These are phyloP conservation scores for Ramalina peruviana DNA, from an alignment of 495 filamentous ascomycete genomes.

Conservation along the genomic window DNA sequence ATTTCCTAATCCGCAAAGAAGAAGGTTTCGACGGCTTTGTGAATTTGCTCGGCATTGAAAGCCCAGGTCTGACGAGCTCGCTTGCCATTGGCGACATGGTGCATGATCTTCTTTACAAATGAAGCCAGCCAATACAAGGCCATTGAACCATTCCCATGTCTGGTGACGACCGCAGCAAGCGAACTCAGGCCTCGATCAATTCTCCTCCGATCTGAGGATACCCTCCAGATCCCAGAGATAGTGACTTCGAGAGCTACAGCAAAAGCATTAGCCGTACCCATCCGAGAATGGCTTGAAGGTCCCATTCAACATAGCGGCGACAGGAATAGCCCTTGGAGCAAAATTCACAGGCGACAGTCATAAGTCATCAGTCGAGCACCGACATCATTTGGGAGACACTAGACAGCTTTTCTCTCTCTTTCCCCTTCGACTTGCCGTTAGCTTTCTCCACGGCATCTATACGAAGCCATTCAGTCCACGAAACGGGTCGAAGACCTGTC, in stretches of 20 bases:
- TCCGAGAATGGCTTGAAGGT: not conserved
- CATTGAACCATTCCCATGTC: too few relatives aligned
- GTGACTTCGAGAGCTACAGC: too few relatives aligned
- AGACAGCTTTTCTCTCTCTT: slow-evolving; percentile 74
- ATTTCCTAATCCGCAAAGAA: slow-evolving; percentile 76
- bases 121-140: not conserved
- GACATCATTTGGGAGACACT: slow-evolving; percentile 67
- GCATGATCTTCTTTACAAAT: slow-evolving; percentile 52
- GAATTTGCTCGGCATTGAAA: slow-evolving; percentile 88
- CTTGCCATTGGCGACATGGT: slow-evolving; percentile 85
- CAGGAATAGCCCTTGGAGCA: too few relatives aligned
- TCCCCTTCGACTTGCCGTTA: slow-evolving; percentile 51
- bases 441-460: slow-evolving; percentile 70
- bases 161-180: too few relatives aligned
- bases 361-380: slow-evolving; percentile 31
- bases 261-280: too few relatives aligned
- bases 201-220: too few relatives aligned
- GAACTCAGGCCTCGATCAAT: too few relatives aligned
- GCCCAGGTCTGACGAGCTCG: slow-evolving; percentile 79
- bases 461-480: slow-evolving; percentile 73
- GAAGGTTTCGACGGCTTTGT: slow-evolving; percentile 77
- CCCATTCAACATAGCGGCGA: too few relatives aligned
- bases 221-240: too few relatives aligned
- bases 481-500: slow-evolving; percentile 43
- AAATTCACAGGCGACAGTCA: not conserved